Base-by-base conservation (phyloP, 495 filamentous ascomycete genomes). In the Penicillium maclennaniae region DNA sequence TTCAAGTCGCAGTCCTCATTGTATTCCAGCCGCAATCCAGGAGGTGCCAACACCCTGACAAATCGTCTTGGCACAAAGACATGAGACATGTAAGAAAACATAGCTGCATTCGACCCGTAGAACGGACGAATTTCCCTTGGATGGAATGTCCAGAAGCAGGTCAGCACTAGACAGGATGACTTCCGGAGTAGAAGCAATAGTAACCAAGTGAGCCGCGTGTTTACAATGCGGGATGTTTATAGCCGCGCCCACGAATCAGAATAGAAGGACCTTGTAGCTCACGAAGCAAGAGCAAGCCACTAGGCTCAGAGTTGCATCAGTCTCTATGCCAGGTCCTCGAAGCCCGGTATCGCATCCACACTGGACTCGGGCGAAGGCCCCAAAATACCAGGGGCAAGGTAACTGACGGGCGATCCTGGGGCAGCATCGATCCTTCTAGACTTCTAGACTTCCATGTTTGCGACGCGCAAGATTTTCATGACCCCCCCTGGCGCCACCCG, bases 401-500 rank as follows among this genome's bases (percentile, higher is more conserved):
- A 48, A 49, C 47, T 55, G 47, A 50, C 41, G 23, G 47, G 46
- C 47, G 53, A 55, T 50, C 53, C 40, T 55, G 21, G 36, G 36
- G 42, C n/a, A 40, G 31, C 20, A 17, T 39, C n/a, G n/a, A 20
- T 44, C 36, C 19, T 23, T 47, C 45, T 44, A 38, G 36, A 43
- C 19, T 23, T 47, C 45, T 44, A 38, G 36, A 43, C 9, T 16
- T 45, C 50, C 45, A 36, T 51, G 31, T 10, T 14, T 55, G 45
- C 53, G 41, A 60, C 45, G 39, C 41, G 17, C 28, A 42, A 40
- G 45, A 60, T 56, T 20, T 60, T 50, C 48, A 52, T 15, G 15
- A 44, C 39, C 41, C 19, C 53, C 38, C 58, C 53, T 60, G 58
- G 46, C 49, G 49, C 53, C 49, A 53, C 49, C 53, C 49, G 58